Base-by-base conservation (phyloP, 2,329 filamentous ascomycete species). In the Lasiodiplodia hormozganensis region DNA sequence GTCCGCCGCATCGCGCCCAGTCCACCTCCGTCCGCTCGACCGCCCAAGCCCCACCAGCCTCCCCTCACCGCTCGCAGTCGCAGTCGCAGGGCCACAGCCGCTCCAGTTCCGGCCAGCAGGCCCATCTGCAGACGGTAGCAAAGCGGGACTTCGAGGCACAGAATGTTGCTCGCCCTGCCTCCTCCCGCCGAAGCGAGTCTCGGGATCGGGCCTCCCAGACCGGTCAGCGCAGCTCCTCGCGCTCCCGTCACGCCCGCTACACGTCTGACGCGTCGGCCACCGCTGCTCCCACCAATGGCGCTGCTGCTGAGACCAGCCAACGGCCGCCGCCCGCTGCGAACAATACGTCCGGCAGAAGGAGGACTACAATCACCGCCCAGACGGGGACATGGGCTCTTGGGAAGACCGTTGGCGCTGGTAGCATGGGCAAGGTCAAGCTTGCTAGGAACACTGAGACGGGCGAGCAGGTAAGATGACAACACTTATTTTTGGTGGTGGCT, bases 381-480 rank as follows among this genome's bases (percentile, higher is more conserved):
- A 81, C 94, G 14, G 96, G 96, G 69, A 93, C 94, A 84, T 99
- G 95, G 94, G 89, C 94, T 68, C 85, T 99, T 65, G 95, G 95
- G 69, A 98, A 98, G 85, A 98, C 96, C 3, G 96, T 99, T 75
- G 96, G 96, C 70, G 94, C 94, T 65, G 96, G 96, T 62, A 98
- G 95, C 80, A 99, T 99, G 96, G 96, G 96, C 72, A 98, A 98
- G 81, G 96, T 99, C 71, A 98, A 98, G 83, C 85, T 99, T 73
- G 96, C 96, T 28, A 92, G 92, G 75, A 96, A 96, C 80, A 87
- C 91, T 73, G 94, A 97, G 75, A 92, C 92, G 23, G 92, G 91
- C 74, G 96, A 98, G 84, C 92, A 97, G 89, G 93, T 94, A 82
- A 75, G 86, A 60, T n/a, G 28, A 52, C 21, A 18, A 52, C 11